Base-by-base conservation (phyloP, 495 filamentous ascomycete species). In the Aspergillus asperescens region DNA sequence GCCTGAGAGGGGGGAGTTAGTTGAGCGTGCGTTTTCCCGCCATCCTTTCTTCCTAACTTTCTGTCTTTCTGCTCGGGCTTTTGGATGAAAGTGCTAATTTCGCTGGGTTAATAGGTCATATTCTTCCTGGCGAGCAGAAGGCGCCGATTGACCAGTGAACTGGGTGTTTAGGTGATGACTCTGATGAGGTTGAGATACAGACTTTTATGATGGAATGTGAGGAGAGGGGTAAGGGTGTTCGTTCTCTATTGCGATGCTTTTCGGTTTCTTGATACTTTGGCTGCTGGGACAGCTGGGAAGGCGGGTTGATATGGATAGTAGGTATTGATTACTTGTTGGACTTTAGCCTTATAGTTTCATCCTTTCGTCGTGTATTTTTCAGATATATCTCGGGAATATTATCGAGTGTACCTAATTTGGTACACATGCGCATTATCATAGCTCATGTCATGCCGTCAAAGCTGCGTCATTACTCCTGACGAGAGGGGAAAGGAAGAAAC, bases 121-220 rank as follows among this genome's bases (percentile, higher is more conserved):
- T 96, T 64, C 83, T 96, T 50, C 88, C 86, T 15, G 18, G 40
- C 16, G 84, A 85, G 54, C 83, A 85, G 50, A 71, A 77, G 60
- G 70, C 78, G 58, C 70, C 75, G 50, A 45, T 27, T 20, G n/a
- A 31, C 13, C 38, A 52, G 38, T 43, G 34, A 50, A 45, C 22
- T 34, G 48, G 42, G 47, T 45, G 55, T 58, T 48, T 57, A 16
- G 38, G 7, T 4, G 41, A 39, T 40, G n/a, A n/a, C n/a, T n/a
- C n/a, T n/a, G n/a, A n/a, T n/a, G n/a, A n/a, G n/a, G n/a, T n/a
- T n/a, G n/a, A n/a, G n/a, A n/a, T n/a, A n/a, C n/a, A n/a, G n/a
- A n/a, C n/a, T n/a, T n/a, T n/a, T n/a, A n/a, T n/a, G n/a, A n/a
- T n/a, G n/a, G n/a, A n/a, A n/a, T n/a, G n/a, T n/a, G n/a, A n/a